phyloP scores from a whole-genome alignment of 116 monocot genomes.

The Trichopus zeylanicus region DNA sequence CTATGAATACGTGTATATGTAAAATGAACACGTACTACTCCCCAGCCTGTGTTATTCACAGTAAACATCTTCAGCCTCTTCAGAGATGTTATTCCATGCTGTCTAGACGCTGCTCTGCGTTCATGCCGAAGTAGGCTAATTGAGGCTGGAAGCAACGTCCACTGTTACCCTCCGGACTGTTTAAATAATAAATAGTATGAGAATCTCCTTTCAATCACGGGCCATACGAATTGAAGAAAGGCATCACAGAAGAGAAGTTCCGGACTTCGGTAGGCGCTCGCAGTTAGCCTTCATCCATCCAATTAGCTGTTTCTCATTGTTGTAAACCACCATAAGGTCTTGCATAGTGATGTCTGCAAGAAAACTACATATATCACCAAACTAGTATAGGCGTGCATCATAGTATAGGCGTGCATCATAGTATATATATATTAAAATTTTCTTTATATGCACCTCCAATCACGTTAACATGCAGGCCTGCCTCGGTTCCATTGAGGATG shows the following conservation, averaged over 20 bases:
- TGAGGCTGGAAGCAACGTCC: background rate
- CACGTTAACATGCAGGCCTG: conserved; percentile 48
- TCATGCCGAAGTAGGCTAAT: background rate
- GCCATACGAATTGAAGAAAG: conserved; percentile 3
- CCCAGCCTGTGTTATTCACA: no score
- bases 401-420: no score
- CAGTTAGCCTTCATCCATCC: conserved; percentile 56
- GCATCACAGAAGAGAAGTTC: conserved; percentile 16
- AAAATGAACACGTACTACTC: no score
- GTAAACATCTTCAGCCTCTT: no score
- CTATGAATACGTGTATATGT: no score
- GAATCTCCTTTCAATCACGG: background rate
- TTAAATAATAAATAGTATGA: conserved; percentile 5
- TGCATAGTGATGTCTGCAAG: conserved; percentile 58
- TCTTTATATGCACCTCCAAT: conserved; percentile 52
- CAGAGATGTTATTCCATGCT: no score
- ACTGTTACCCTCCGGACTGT: conserved; percentile 2
- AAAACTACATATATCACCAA: no score
- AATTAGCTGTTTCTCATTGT: conserved; percentile 61
- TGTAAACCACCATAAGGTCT: conserved; percentile 55
- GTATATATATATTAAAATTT: no score
- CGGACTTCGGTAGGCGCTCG: conserved; percentile 39
- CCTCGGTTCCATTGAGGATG: conserved; percentile 69
- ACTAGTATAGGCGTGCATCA: no score
- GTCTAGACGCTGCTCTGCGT: no score